Evolutionary conservation across 306 rosid species (phyloP).

Genomic region (Lathyrus tuberosus): DNA sequence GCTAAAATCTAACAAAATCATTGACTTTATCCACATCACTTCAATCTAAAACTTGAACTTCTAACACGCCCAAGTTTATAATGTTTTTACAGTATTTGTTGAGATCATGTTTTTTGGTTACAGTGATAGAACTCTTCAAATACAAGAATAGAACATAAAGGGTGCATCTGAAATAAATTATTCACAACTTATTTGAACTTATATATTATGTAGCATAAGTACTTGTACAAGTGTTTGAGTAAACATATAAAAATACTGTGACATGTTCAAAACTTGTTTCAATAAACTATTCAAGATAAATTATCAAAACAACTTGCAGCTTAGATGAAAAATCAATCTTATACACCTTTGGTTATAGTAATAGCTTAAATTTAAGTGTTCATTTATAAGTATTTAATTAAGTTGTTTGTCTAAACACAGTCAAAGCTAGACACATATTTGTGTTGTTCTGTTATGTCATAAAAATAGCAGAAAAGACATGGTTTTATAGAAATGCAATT

Average conservation of each 20-base stretch:
- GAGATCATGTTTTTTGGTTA: too few species aligned
- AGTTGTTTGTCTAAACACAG: not conserved
- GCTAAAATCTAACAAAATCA: too few species aligned
- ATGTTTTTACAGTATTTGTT: too few species aligned
- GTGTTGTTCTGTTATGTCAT: not conserved
- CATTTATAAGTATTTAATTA: not conserved
- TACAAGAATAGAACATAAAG: too few species aligned
- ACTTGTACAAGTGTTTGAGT: not conserved
- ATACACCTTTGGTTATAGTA: not conserved
- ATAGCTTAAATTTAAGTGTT: not conserved
- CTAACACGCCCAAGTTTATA: too few species aligned
- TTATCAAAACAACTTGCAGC: not conserved
- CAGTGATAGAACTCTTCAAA: too few species aligned
- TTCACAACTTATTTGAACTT: not conserved
- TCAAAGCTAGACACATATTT: not conserved
- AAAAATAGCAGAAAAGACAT: not conserved
- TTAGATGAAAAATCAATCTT: not conserved
- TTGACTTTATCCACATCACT: too few species aligned
- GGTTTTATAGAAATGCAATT: not conserved
- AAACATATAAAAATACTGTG: not conserved
- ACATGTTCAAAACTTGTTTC: too few species aligned
- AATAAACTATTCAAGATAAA: too few species aligned
- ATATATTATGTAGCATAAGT: not conserved
- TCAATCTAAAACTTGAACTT: too few species aligned
- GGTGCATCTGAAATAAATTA: not conserved